Conservation (phyloP, 257 asterid species). For the Nicotiana noctiflora region DNA sequence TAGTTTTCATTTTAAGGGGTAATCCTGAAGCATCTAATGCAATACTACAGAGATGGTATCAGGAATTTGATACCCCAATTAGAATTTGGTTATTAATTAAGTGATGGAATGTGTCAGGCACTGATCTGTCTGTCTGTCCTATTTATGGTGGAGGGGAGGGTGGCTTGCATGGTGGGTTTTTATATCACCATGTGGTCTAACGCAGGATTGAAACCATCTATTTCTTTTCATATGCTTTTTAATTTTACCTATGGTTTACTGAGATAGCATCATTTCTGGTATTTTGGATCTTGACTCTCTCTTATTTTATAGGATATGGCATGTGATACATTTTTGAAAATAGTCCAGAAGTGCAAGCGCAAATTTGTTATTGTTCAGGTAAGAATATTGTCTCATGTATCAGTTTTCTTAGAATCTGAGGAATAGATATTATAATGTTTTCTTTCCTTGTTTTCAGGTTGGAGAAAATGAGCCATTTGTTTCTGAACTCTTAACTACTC, state of each 20-base stretch:
- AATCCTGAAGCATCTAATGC: background rate
- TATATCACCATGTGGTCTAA: background rate
- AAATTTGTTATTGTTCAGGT: conserved; percentile 89
- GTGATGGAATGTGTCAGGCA: background rate
- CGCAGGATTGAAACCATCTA: background rate
- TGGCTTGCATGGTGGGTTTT: background rate
- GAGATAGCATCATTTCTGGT: background rate
- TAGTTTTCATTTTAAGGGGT: background rate
- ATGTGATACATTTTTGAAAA: conserved; percentile 93
- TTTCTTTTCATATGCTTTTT: background rate
- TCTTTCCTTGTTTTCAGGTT: conserved; percentile 44
- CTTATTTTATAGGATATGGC: conserved; percentile 80
- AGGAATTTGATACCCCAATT: background rate
- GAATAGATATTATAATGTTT: background rate
- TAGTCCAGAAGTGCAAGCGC: conserved; percentile 98
- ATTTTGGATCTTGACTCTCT: background rate
- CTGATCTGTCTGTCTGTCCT: background rate
- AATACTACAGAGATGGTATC: background rate
- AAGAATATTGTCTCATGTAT: background rate
- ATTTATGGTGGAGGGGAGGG: background rate
- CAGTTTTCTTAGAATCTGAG: background rate
- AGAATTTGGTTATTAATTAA: background rate
- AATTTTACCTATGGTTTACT: background rate
- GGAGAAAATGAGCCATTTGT: conserved; percentile 97
- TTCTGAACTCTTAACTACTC: conserved; percentile 80